Percentiles rank a stretch among this genome's conserved stretches.
Evolutionary conservation across 73 alveolate genomes (phyloP).

Genomic region (Paramecium sexaurelia): DNA sequence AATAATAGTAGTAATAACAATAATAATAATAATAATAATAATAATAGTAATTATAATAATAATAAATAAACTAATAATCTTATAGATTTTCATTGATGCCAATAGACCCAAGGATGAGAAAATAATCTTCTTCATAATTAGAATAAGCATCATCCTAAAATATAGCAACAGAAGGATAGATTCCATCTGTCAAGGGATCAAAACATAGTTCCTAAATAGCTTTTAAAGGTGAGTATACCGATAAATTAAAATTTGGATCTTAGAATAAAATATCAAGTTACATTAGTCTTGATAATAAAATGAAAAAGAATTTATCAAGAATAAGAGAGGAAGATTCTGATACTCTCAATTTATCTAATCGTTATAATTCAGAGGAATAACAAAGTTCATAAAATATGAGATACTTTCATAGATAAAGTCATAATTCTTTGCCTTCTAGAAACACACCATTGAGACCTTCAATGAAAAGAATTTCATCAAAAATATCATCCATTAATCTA

Average conservation of each 20-base stretch:
- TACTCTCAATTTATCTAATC: background rate
- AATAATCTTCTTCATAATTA: background rate
- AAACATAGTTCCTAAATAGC: background rate
- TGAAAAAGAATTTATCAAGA: background rate
- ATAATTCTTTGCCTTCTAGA: background rate
- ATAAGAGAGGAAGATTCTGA: conserved; percentile 40
- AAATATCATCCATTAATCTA: background rate
- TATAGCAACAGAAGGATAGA: background rate
- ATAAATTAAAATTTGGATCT: background rate
- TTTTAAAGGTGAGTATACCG: background rate
- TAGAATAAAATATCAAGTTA: background rate
- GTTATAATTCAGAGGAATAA: background rate
- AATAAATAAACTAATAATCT: background rate
- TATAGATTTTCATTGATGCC: background rate
- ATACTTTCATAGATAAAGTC: background rate
- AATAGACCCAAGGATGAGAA: background rate
- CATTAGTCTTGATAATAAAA: background rate
- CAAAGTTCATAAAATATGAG: background rate
- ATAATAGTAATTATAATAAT: background rate
- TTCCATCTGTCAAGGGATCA: background rate
- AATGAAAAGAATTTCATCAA: background rate
- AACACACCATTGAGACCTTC: background rate
- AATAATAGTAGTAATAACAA: background rate
- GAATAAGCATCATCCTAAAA: background rate
- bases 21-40: background rate